Evolutionary conservation across 2,329 filamentous ascomycete species (phyloP).

Genomic region (Clonostachys byssicola): DNA sequence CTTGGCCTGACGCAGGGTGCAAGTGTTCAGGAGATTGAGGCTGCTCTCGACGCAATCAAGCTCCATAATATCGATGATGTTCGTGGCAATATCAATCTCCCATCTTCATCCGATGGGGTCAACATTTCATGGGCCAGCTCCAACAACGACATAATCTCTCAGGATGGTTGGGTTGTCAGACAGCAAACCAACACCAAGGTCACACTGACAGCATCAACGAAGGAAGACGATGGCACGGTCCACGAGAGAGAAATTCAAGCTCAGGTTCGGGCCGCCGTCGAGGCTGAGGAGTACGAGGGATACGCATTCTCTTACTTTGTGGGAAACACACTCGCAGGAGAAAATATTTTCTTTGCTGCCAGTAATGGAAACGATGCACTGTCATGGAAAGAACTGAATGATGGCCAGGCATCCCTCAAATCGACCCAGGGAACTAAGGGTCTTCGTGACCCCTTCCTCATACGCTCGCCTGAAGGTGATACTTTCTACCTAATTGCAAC

Average conservation of each 20-base stretch:
- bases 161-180: constrained; percentile 27
- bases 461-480: constrained; percentile 43
- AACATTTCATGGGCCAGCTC: constrained; percentile 28
- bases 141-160: constrained; percentile 21
- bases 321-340: constrained; percentile 33
- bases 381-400: constrained; percentile 44
- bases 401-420: constrained; percentile 36
- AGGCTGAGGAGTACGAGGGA: constrained; percentile 28
- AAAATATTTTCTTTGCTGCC: constrained; percentile 48
- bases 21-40: neutral
- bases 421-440: constrained; percentile 42
- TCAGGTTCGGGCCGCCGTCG: constrained; percentile 22
- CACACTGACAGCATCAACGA: constrained; percentile 26
- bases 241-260: constrained; percentile 22
- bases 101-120: constrained; percentile 17
- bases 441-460: constrained; percentile 47
- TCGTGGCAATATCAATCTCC: constrained; percentile 29
- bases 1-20: neutral
- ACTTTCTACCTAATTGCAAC: constrained; percentile 48
- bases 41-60: constrained; percentile 8
- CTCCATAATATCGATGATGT: constrained; percentile 28
- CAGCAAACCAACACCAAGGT: constrained; percentile 17
- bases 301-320: constrained; percentile 51
- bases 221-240: constrained; percentile 7
- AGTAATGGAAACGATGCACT: constrained; percentile 48